Evolutionary conservation across 2,329 filamentous ascomycete species (phyloP).

Genomic region (Exophiala oligosperma): DNA sequence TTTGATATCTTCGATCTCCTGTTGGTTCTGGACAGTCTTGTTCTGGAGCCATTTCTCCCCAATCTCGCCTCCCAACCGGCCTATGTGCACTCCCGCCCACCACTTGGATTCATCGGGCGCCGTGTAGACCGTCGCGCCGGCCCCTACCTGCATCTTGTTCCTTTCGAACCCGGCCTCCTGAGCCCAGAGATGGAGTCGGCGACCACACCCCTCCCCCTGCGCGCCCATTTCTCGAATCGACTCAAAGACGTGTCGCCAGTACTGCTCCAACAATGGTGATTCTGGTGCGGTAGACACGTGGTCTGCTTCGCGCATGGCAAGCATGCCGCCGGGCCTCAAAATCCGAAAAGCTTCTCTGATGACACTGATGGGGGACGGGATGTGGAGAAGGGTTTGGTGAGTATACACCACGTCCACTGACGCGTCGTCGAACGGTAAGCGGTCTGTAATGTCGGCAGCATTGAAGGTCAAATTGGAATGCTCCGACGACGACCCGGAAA

Average conservation of each 20-base stretch:
- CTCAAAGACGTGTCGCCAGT: conserved; percentile 22
- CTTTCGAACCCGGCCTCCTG: conserved; percentile 26
- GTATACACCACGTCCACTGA: conserved; percentile 60
- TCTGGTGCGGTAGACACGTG: conserved; percentile 31
- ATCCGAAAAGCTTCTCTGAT: conserved; percentile 56
- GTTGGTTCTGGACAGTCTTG: conserved; percentile 3
- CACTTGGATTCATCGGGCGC: conserved; percentile 12
- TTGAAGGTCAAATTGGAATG: background rate
- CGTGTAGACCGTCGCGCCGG: conserved; percentile 13
- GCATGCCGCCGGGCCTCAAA: conserved; percentile 52
- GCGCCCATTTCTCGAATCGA: conserved; percentile 30
- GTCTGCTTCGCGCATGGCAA: conserved; percentile 46
- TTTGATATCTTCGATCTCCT: conserved; percentile 9
- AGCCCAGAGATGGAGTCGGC: conserved; percentile 28
- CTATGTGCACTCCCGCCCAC: conserved; percentile 18
- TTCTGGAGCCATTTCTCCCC: conserved; percentile 8
- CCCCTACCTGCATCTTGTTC: conserved; percentile 21
- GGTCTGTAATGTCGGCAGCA: conserved; percentile 40
- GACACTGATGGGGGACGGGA: conserved; percentile 50
- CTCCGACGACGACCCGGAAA: conserved; percentile 25
- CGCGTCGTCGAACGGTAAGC: conserved; percentile 44
- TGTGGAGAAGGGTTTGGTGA: conserved; percentile 60
- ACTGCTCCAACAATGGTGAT: conserved; percentile 26
- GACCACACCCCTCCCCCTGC: conserved; percentile 29
- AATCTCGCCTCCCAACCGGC: conserved; percentile 12